Evolutionary conservation across 2,329 filamentous ascomycete species (phyloP), one percentile per base, ranked within the genome.

Genomic region (Colletotrichum acutatum): DNA sequence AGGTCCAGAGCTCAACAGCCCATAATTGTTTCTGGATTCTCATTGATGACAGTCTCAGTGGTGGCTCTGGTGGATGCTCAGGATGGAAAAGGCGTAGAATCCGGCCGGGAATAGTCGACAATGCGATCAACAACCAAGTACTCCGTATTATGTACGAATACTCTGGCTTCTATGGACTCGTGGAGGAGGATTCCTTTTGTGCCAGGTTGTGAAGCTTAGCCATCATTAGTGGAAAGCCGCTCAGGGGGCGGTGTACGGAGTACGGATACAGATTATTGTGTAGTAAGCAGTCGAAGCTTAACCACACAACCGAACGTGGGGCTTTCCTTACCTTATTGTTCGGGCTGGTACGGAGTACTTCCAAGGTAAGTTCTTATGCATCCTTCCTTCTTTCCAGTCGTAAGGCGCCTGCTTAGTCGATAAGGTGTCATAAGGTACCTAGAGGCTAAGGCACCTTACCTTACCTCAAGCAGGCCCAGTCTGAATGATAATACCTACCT

Each of bases 241-340:
- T 49, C 42, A 16, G 42, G 42, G 60, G 60, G 60, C 42, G 60
- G 60, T 53, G 46, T 42, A 42, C 37, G 5, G 14, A 16, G 37
- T 19, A 42, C 37, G 37, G 32, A 34, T 42, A 16, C 14, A 42
- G 37, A 16, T 16, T 42, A 42, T 14, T 16, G 32, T 16, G 37
- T 63, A n/a, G 60, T 63, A 32, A 53, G 42, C 58, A 63, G 42
- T 52, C 28, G 60, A 63, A 63, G 42, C 60, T 63, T 63, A 63
- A 63, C 60, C 60, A 37, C 56, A 34, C 56, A 22, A 49, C 42
- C 19, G 42, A 22, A n/a, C 42, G 42, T 22, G 42, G 42, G 42
- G 42, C 42, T 49, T 49, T 49, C 42, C 19, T 22, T 11, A n/a
- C 42, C 42, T 49, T 49, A 49, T 4, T 49, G 8, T n/a, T 42